phyloP scores from a whole-genome alignment of 1,284 basidiomycete genomes.

The Microbotryum intermedium region DNA sequence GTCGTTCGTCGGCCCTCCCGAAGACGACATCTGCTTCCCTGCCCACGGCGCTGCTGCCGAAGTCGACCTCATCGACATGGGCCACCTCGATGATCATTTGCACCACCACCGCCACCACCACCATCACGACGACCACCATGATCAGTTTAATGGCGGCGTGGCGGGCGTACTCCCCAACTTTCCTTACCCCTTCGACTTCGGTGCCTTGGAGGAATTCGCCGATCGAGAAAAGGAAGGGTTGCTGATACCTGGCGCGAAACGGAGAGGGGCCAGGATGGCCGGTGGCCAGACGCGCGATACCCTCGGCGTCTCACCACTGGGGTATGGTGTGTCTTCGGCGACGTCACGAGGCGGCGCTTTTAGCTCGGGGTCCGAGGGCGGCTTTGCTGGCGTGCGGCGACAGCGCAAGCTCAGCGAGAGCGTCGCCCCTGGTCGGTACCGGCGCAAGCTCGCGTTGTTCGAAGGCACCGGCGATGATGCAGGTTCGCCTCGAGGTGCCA shows the following conservation, averaged over 20 bases:
- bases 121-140: slow-evolving; percentile 9
- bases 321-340: slow-evolving; percentile 20
- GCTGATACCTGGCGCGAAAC: slow-evolving; percentile 41
- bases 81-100: not conserved
- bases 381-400: slow-evolving; percentile 42
- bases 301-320: slow-evolving; percentile 10
- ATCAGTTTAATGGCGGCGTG: slow-evolving; percentile 12
- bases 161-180: slow-evolving; percentile 34
- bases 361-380: slow-evolving; percentile 37
- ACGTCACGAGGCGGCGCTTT: slow-evolving; percentile 11
- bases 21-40: slow-evolving; percentile 31
- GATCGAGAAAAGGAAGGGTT: slow-evolving; percentile 52
- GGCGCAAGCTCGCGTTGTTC: slow-evolving; percentile 84
- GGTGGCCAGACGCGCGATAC: not conserved
- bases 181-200: slow-evolving; percentile 58
- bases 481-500: slow-evolving; percentile 30
- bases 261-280: slow-evolving; percentile 1
- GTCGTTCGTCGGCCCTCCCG: slow-evolving; percentile 21
- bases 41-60: slow-evolving; percentile 26
- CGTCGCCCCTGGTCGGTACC: slow-evolving; percentile 51
- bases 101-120: slow-evolving; percentile 8
- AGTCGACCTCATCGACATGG: slow-evolving; percentile 19
- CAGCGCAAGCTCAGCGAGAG: slow-evolving; percentile 78
- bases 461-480: slow-evolving; percentile 51
- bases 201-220: slow-evolving; percentile 70